Evolutionary conservation across 306 rosid species (phyloP).

Genomic region (Sicyos edulis): DNA sequence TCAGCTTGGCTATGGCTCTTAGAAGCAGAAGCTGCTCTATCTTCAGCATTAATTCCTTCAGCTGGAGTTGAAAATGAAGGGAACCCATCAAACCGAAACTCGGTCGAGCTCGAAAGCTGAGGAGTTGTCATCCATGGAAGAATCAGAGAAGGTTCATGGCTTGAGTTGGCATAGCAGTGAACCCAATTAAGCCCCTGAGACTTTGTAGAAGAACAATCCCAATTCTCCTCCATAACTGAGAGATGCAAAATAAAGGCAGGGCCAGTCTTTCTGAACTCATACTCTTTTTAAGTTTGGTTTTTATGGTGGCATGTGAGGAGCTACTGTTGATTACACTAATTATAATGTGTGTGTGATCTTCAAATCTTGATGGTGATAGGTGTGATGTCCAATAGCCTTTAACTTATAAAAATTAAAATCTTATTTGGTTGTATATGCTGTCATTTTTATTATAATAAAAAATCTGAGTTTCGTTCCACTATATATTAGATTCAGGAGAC

Average conservation of each 20-base stretch:
- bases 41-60: conserved; percentile 25
- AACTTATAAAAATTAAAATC: conserved; percentile 50
- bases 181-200: conserved; percentile 22
- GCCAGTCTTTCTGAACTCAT: neutral
- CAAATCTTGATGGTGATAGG: conserved; percentile 56
- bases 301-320: conserved; percentile 32
- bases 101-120: conserved; percentile 35
- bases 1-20: conserved; percentile 94
- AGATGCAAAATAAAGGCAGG: neutral
- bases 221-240: conserved; percentile 18
- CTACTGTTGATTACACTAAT: conserved; percentile 42
- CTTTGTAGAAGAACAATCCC: conserved; percentile 13
- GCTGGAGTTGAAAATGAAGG: conserved; percentile 40
- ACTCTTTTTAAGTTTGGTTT: conserved; percentile 35
- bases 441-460: conserved; percentile 41
- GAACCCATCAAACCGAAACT: conserved; percentile 40
- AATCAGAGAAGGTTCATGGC: conserved; percentile 34
- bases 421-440: conserved; percentile 50
- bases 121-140: conserved; percentile 36
- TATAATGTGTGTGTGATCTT: conserved; percentile 36
- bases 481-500: neutral
- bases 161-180: conserved; percentile 25
- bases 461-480: neutral
- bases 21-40: conserved; percentile 61
- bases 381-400: conserved; percentile 39